These are phyloP conservation scores for carrot (Daucus carota) DNA, from an alignment of 129 eudicot species.

Conservation along the genomic window DNA sequence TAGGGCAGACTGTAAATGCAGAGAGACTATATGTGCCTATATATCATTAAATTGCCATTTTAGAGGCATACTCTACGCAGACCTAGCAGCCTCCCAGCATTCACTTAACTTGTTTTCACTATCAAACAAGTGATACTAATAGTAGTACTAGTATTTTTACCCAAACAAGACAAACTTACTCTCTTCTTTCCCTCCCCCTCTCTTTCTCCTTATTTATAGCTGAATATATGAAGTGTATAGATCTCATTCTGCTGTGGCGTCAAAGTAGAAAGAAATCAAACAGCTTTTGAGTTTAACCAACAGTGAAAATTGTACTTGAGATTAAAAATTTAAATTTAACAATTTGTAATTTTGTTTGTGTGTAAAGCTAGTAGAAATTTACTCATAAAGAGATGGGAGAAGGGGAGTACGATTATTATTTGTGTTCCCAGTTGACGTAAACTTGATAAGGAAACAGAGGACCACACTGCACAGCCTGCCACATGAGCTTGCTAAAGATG, in stretches of 20 bases:
- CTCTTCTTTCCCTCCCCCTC: background rate
- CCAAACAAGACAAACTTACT: background rate
- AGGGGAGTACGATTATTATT: constrained; percentile 4
- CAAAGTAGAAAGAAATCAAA: background rate
- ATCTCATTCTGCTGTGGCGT: background rate
- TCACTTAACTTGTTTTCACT: constrained; percentile 3
- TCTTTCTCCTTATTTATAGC: background rate
- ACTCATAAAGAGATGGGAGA: background rate
- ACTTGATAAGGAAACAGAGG: constrained; percentile 7
- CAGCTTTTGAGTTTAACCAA: constrained; percentile 17
- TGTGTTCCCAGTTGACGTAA: constrained; percentile 11
- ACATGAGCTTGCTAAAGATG: constrained; percentile 11
- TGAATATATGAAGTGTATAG: background rate
- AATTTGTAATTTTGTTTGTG: too few relatives aligned
- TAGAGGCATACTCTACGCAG: constrained; percentile 8
- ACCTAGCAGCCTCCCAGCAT: background rate
- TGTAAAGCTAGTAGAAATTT: too few relatives aligned
- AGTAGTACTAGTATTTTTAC: background rate
- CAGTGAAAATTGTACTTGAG: constrained; percentile 10
- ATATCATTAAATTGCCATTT: constrained; percentile 27
- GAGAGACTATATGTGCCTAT: background rate
- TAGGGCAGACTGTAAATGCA: constrained; percentile 18
- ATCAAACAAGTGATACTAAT: background rate
- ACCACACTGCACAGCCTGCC: constrained; percentile 25
- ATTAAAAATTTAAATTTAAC: background rate